Evolutionary conservation across 352 stramenopile species (phyloP).

Genomic region (Pythium apleroticum): DNA sequence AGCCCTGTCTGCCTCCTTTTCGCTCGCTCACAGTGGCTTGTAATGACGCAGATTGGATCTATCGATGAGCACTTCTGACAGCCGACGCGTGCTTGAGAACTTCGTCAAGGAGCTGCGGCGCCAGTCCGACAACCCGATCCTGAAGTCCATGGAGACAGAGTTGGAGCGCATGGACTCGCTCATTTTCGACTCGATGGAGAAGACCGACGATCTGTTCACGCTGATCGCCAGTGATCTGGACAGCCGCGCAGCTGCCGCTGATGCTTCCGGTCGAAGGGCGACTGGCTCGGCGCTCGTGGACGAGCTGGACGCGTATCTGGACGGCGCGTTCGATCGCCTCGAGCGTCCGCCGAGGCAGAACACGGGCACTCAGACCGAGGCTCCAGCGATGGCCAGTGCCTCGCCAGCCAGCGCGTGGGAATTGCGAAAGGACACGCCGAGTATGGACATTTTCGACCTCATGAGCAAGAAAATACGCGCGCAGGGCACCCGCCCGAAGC

Average conservation of each 20-base stretch:
- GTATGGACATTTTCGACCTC: constrained; percentile 10
- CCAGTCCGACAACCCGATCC: not conserved
- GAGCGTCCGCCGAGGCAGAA: not conserved
- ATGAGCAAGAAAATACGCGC: not conserved
- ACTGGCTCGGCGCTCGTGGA: constrained; percentile 3
- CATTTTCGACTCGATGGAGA: constrained; percentile 15
- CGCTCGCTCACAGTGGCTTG: not conserved
- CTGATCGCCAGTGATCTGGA: constrained; percentile 4
- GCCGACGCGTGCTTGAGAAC: not conserved
- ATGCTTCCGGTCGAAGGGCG: not conserved
- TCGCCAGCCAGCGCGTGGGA: not conserved
- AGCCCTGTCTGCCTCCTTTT: not conserved
- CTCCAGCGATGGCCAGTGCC: not conserved
- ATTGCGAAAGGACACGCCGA: not conserved
- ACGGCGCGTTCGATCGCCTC: not conserved
- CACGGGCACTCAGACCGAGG: constrained; percentile 4
- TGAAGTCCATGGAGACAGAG: not conserved
- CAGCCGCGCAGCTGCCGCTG: not conserved
- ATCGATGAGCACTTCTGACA: constrained; percentile 14
- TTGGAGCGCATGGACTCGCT: constrained; percentile 15
- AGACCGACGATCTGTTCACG: constrained; percentile 13
- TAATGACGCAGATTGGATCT: not conserved
- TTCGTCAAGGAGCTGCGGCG: not conserved
- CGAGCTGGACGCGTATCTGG: constrained; percentile 18
- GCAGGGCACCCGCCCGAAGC: not conserved